phyloP scores from a whole-genome alignment of 208 protist genomes.

The Leishmania turanica region DNA sequence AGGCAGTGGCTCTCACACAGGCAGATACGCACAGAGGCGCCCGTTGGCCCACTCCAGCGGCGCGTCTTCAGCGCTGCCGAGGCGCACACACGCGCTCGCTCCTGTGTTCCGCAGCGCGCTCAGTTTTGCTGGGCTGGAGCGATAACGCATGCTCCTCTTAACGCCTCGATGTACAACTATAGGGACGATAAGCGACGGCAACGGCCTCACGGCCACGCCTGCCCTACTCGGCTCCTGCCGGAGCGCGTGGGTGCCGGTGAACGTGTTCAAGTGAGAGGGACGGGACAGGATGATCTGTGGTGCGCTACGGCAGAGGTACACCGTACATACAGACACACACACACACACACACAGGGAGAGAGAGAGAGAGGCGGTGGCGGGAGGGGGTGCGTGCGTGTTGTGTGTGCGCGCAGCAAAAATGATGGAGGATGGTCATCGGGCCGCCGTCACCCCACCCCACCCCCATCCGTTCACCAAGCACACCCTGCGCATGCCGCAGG shows the following conservation, averaged over 20 bases:
- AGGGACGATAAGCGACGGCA: not conserved
- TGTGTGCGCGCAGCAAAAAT: too few species aligned
- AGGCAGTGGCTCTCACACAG: not conserved
- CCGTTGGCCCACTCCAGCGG: not conserved
- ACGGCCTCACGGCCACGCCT: not conserved
- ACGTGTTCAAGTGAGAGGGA: not conserved
- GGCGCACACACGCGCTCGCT: not conserved
- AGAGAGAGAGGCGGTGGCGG: not conserved
- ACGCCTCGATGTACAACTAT: not conserved
- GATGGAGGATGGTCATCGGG: too few species aligned
- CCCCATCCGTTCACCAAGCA: too few species aligned
- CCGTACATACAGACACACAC: not conserved
- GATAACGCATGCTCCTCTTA: not conserved
- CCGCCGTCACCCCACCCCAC: too few species aligned
- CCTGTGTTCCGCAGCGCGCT: too few species aligned
- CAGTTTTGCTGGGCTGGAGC: too few species aligned
- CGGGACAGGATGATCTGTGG: not conserved
- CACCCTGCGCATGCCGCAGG: too few species aligned
- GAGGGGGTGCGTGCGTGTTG: not conserved
- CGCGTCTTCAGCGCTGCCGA: not conserved
- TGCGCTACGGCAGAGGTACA: not conserved
- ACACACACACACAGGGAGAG: not conserved
- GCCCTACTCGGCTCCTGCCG: not conserved
- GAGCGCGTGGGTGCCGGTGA: not conserved
- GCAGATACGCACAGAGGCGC: not conserved